Conservation (phyloP, 345 rosid species). For the Citrus trifoliata region DNA sequence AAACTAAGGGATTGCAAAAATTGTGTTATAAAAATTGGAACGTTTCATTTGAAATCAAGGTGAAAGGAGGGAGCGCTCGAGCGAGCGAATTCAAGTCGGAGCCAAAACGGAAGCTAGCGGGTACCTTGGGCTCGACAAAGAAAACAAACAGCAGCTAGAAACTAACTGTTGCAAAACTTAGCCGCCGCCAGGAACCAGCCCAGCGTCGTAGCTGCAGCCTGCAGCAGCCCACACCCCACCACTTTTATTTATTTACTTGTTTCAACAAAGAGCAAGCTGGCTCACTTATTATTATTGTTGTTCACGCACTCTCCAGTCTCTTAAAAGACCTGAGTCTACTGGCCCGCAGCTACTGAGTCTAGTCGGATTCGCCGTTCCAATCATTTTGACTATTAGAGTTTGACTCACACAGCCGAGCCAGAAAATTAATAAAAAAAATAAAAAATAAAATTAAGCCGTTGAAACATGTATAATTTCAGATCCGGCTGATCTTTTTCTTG, state of each 20-base stretch:
- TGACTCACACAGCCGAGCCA: neutral
- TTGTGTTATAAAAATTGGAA: neutral
- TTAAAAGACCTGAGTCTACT: too few relatives aligned
- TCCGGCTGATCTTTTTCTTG: conserved; percentile 23
- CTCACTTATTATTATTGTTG: too few relatives aligned
- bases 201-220: neutral
- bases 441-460: conserved; percentile 11
- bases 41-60: neutral
- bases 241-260: neutral
- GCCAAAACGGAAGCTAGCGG: conserved; percentile 8
- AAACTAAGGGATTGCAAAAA: too few relatives aligned
- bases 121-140: conserved; percentile 3
- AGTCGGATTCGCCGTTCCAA: too few relatives aligned
- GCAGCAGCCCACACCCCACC: neutral
- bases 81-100: neutral
- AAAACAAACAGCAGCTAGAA: neutral
- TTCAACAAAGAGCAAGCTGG: neutral
- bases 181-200: conserved; percentile 5
- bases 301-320: too few relatives aligned
- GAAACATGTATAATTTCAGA: neutral
- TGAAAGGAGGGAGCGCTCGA: neutral
- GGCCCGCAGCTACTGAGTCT: too few relatives aligned
- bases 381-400: too few relatives aligned
- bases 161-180: neutral
- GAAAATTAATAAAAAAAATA: neutral